Evolutionary conservation across 2,329 filamentous ascomycete genomes (phyloP), one percentile per base, ranked within the genome.

Genomic region (Colletotrichum phormii): DNA sequence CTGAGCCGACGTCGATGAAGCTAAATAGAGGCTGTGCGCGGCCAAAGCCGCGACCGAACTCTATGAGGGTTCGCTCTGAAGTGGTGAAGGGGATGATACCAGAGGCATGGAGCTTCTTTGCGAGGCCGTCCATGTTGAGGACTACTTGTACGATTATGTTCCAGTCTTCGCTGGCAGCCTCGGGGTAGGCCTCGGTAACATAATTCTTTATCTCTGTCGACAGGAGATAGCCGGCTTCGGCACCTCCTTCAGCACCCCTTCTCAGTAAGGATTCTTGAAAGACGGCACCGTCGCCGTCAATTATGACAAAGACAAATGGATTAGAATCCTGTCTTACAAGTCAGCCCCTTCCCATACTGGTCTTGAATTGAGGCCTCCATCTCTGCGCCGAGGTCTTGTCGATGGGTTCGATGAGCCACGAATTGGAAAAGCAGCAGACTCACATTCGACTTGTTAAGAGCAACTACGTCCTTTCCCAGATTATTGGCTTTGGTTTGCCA

Each of bases 251-350:
- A 13, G 79, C 78, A 15, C 81, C 80, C 8, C 67, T 73, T 26
- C 73, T 75, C 29, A 82, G 78, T 35, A 81, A 75, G 4, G 79
- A 77, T 13, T 82, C 80, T 24, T 76, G 76, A 57, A 83, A 83
- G 22, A 81, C 72, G 13, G 80, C 80, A 2, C 81, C 81, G 37
- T 82, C 81, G 18, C 81, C 81, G 31, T 83, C 81, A 24, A 83
- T 78, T 55, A 82, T 77, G 31, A 79, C 78, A 49, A 79, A 80
- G 11, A 79, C 81, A 46, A 82, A 82, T 0, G 78, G 76, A 18
- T 77, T 77, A 31, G 79, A 78, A 61, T 82, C 80, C 80, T 82
- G 67, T 11, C 5, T 18, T n/a, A 4, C 22, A 4, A 9, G 54
- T 64, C 11, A 64, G 54, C 15, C n/a, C 9, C 24, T n/a, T 26